A percentile compares a stretch with the other conserved stretches of the same genome.
Evolutionary conservation across 129 eudicot genomes (phyloP).

Genomic region (Scalesia atractyloides): DNA sequence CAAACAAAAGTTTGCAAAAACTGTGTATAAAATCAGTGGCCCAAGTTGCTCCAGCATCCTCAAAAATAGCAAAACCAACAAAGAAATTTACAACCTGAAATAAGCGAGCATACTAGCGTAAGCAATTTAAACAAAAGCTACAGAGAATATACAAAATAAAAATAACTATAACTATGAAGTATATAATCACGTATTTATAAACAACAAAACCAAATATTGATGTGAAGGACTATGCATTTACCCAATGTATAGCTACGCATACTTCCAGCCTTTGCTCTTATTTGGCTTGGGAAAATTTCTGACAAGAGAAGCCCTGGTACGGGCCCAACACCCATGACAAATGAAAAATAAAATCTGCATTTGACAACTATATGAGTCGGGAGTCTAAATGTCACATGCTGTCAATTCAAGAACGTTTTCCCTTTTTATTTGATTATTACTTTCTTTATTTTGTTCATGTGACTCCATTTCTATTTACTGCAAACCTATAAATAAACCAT

Average conservation of each 20-base stretch:
- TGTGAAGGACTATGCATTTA: too few species aligned
- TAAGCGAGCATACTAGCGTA: background rate
- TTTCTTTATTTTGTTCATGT: background rate
- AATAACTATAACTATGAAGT: too few species aligned
- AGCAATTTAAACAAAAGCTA: background rate
- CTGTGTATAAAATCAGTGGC: constrained; percentile 57
- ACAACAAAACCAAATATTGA: too few species aligned
- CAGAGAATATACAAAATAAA: too few species aligned
- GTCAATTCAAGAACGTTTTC: background rate
- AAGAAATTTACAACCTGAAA: constrained; percentile 79
- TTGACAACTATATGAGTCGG: background rate
- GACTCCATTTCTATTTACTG: background rate
- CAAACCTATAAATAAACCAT: too few species aligned
- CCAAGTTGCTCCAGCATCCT: constrained; percentile 76
- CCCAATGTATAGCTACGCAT: constrained; percentile 98
- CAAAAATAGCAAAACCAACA: constrained; percentile 68
- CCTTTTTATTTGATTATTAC: constrained; percentile 1
- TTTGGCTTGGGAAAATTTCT: constrained; percentile 64
- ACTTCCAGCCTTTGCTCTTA: constrained; percentile 91
- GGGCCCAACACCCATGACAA: constrained; percentile 87
- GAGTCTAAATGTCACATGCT: constrained; percentile 7
- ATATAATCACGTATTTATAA: too few species aligned
- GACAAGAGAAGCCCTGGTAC: constrained; percentile 82
- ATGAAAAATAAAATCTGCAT: constrained; percentile 68
- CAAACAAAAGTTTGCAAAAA: constrained; percentile 64